These are phyloP conservation scores for Eucalyptus marginata DNA, from an alignment of 345 rosid species.

Conservation along the genomic window DNA sequence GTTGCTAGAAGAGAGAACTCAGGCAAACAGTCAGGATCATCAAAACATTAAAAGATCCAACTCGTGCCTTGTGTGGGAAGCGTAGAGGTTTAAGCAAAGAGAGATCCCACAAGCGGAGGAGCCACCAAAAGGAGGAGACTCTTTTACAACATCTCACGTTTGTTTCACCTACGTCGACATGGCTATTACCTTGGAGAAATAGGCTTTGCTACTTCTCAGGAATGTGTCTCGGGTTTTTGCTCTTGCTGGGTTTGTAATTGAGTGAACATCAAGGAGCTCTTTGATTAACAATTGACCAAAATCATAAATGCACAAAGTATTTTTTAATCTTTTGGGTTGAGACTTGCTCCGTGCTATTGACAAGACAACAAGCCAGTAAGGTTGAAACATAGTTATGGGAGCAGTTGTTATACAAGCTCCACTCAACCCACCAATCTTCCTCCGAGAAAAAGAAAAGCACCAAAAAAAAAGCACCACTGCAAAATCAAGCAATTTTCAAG, in stretches of 20 bases:
- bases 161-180: not conserved
- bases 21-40: not conserved
- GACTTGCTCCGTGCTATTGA: not conserved
- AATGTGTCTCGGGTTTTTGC: not conserved
- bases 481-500: not conserved
- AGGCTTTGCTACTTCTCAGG: not conserved
- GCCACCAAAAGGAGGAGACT: not conserved
- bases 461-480: too few relatives aligned
- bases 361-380: not conserved
- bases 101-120: not conserved
- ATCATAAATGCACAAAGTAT: not conserved
- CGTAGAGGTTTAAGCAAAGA: not conserved
- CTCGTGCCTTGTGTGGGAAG: not conserved
- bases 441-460: not conserved
- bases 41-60: not conserved
- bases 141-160: not conserved
- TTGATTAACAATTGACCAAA: not conserved
- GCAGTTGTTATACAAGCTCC: not conserved
- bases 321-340: not conserved
- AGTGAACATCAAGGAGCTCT: not conserved
- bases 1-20: not conserved
- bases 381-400: not conserved
- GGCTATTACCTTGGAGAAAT: not conserved
- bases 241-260: not conserved
- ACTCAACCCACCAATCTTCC: not conserved